phyloP scores from a whole-genome alignment of 2,329 filamentous ascomycete species.

The Emmonsia crescens region DNA sequence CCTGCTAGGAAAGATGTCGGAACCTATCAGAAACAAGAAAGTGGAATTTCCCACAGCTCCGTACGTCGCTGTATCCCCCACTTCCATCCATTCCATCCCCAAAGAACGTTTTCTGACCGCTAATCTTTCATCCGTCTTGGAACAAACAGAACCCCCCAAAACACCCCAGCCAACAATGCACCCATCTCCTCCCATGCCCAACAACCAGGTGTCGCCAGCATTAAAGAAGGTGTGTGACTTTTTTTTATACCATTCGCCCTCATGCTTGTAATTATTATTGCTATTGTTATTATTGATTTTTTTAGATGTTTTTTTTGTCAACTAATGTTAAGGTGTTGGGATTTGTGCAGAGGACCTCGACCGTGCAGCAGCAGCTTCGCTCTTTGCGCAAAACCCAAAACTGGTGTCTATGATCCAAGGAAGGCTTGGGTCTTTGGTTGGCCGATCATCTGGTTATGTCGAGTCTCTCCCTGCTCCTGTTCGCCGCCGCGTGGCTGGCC shows the following conservation, averaged over 20 bases:
- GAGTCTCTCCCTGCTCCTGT: conserved; percentile 86
- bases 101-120: conserved; percentile 11
- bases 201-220: conserved; percentile 85
- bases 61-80: conserved; percentile 39
- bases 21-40: conserved; percentile 59
- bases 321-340: conserved; percentile 11
- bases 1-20: conserved; percentile 44
- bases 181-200: conserved; percentile 96
- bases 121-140: conserved; percentile 1
- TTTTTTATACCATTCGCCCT: background rate
- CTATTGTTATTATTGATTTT: background rate
- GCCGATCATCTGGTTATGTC: conserved; percentile 92
- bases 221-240: conserved; percentile 76
- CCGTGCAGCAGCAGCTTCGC: conserved; percentile 71
- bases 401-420: conserved; percentile 97
- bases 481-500: conserved; percentile 82
- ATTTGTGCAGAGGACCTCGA: conserved; percentile 69
- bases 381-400: conserved; percentile 92
- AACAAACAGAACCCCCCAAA: conserved; percentile 80
- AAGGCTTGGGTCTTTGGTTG: conserved; percentile 84
- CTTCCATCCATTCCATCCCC: background rate
- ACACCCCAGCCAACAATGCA: conserved; percentile 89
- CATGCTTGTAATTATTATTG: conserved; percentile 14
- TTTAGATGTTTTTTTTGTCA: conserved; percentile 6
- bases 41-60: conserved; percentile 51